phyloP scores from a whole-genome alignment of 805 yeast species.

The Saturnispora sanitii region DNA sequence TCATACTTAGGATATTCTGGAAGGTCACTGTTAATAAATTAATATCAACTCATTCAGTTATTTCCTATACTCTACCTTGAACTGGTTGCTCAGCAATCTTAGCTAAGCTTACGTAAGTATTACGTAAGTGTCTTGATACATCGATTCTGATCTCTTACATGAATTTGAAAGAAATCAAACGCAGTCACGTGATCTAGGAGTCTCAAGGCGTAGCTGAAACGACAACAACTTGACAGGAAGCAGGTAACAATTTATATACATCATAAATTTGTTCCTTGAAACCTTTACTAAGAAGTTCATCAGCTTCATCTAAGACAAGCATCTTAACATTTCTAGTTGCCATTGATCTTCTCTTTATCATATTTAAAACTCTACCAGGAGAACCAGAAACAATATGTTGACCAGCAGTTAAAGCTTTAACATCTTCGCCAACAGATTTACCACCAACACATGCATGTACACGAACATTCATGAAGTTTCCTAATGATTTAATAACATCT shows the following conservation, averaged over 20 bases:
- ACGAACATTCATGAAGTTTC: constrained; percentile 77
- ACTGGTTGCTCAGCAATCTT: too few species aligned
- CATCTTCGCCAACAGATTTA: constrained; percentile 71
- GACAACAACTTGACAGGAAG: constrained; percentile 83
- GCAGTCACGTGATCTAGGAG: too few species aligned
- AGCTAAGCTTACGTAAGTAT: too few species aligned
- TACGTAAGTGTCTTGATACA: too few species aligned
- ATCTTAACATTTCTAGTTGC: constrained; percentile 71
- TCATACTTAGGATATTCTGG: too few species aligned
- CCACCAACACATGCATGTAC: constrained; percentile 96
- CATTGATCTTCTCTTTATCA: constrained; percentile 76
- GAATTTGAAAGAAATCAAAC: too few species aligned
- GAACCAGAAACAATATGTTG: constrained; percentile 94
- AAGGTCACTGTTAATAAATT: too few species aligned
- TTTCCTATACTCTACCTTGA: too few species aligned
- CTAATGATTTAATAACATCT: constrained; percentile 76
- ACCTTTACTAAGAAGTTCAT: constrained; percentile 86
- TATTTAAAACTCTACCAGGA: constrained; percentile 90
- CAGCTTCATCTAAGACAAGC: constrained; percentile 93
- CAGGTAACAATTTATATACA: constrained; percentile 75
- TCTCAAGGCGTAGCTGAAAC: constrained; percentile 97
- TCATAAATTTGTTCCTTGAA: constrained; percentile 94
- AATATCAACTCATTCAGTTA: too few species aligned
- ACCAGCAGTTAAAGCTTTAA: constrained; percentile 62
- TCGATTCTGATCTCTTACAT: too few species aligned